phyloP scores from a whole-genome alignment of 2,329 filamentous ascomycete species.

The Paecilomyces dactylethromorphus region DNA sequence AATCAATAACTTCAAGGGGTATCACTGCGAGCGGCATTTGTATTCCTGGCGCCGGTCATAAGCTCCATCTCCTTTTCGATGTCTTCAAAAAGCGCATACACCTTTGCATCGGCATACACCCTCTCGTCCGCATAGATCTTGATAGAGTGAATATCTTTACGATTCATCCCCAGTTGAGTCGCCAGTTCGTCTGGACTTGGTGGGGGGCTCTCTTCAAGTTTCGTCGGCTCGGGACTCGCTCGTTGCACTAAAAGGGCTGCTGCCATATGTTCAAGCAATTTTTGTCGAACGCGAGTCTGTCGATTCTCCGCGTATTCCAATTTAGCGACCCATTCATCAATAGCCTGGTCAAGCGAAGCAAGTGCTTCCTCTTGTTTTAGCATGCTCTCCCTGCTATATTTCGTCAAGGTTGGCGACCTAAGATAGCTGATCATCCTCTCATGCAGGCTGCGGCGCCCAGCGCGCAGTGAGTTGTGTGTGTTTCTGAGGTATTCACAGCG shows the following conservation, averaged over 20 bases:
- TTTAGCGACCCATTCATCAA: constrained; percentile 74
- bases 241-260: constrained; percentile 54
- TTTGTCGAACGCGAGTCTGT: constrained; percentile 67
- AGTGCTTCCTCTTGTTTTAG: constrained; percentile 75
- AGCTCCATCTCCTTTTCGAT: constrained; percentile 55
- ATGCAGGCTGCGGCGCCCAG: constrained; percentile 71
- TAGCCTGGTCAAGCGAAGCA: constrained; percentile 67
- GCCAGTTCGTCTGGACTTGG: constrained; percentile 50
- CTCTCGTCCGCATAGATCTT: constrained; percentile 55
- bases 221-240: constrained; percentile 10
- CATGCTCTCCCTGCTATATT: constrained; percentile 67
- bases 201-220: constrained; percentile 39
- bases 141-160: constrained; percentile 56
- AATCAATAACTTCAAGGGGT: not conserved
- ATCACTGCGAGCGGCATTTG: constrained; percentile 1
- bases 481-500: constrained; percentile 71
- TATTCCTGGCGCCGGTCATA: constrained; percentile 23
- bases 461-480: constrained; percentile 67
- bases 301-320: constrained; percentile 76
- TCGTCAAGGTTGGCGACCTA: constrained; percentile 61
- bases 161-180: constrained; percentile 15
- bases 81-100: constrained; percentile 60
- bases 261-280: constrained; percentile 74
- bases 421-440: constrained; percentile 71
- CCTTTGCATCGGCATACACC: constrained; percentile 60